A percentile compares a stretch with the other conserved stretches of the same genome.
Evolutionary conservation across 345 rosid genomes (phyloP).

Genomic region (Syzygium aromaticum): DNA sequence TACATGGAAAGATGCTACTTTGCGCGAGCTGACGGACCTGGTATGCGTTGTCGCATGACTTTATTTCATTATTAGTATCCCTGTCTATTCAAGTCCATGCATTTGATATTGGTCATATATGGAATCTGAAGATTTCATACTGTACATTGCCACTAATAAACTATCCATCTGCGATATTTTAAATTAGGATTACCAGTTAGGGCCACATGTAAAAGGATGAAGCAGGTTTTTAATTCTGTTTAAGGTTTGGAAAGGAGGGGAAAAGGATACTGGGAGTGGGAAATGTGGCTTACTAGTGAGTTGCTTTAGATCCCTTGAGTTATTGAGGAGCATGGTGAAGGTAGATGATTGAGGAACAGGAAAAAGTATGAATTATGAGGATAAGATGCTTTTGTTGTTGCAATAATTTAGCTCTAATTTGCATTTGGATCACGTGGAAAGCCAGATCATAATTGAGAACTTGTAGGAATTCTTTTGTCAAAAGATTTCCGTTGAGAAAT

Average conservation of each 20-base stretch:
- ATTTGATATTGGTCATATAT: background rate
- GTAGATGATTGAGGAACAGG: background rate
- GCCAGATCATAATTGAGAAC: background rate
- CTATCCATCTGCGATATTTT: background rate
- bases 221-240: background rate
- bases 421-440: background rate
- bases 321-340: background rate
- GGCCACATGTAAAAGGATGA: background rate
- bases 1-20: conserved; percentile 95
- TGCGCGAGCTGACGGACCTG: conserved; percentile 83
- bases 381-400: background rate
- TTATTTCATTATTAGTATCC: background rate
- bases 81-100: background rate
- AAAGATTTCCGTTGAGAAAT: background rate
- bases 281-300: background rate
- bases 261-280: background rate
- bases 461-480: background rate
- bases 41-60: conserved; percentile 21
- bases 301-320: background rate
- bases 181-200: background rate
- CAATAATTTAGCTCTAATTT: background rate
- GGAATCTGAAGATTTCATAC: background rate
- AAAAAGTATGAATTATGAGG: background rate
- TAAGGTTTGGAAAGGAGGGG: background rate
- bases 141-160: background rate